These are phyloP conservation scores for Hemileia vastatrix DNA, from an alignment of 1,284 basidiomycete genomes.

Conservation along the genomic window DNA sequence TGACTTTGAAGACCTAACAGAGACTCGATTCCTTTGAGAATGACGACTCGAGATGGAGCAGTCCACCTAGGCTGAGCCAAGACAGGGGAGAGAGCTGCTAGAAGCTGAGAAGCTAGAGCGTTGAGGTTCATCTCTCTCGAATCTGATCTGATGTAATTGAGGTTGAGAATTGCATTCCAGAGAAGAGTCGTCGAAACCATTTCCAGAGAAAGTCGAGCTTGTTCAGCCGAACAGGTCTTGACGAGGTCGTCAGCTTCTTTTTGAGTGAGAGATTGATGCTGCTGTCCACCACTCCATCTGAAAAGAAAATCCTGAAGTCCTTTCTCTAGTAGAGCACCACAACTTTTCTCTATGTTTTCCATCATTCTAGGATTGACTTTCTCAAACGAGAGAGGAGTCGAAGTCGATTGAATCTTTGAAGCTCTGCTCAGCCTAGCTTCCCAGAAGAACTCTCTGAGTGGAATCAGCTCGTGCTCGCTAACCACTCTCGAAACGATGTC, in stretches of 20 bases:
- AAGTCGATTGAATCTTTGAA: neutral
- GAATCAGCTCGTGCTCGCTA: neutral
- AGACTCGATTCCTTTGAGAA: neutral
- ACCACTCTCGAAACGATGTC: neutral
- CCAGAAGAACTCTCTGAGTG: neutral
- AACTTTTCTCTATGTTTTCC: neutral
- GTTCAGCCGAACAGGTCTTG: neutral
- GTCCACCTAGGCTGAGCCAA: constrained; percentile 5
- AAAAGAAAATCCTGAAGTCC: neutral
- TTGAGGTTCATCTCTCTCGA: neutral
- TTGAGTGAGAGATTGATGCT: neutral
- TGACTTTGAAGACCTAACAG: neutral
- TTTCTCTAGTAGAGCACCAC: neutral
- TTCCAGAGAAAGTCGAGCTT: neutral
- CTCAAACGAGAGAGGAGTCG: neutral
- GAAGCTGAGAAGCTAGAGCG: neutral
- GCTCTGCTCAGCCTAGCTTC: neutral
- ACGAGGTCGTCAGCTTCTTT: neutral
- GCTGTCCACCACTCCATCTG: neutral
- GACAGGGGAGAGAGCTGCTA: neutral
- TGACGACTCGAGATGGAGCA: neutral
- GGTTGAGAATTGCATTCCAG: neutral
- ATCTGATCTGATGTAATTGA: neutral
- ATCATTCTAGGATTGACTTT: neutral
- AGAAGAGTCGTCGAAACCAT: neutral